phyloP scores from a whole-genome alignment of 2,329 filamentous ascomycete genomes.

The Ophiostoma himal-ulmi region DNA sequence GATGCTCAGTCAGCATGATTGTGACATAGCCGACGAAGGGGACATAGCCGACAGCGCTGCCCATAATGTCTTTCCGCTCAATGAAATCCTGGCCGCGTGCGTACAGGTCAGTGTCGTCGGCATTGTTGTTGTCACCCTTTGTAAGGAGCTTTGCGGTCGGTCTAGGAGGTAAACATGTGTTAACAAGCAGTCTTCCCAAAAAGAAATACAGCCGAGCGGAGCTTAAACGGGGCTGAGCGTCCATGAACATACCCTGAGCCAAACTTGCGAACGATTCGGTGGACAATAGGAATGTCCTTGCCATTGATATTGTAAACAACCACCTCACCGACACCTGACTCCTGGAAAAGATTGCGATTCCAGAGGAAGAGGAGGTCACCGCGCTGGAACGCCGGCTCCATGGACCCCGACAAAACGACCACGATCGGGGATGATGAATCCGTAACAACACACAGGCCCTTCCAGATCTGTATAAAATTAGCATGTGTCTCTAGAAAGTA shows the following conservation, averaged over 20 bases:
- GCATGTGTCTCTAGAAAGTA: slow-evolving; percentile 12
- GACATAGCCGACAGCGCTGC: slow-evolving; percentile 81
- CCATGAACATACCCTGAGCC: slow-evolving; percentile 46
- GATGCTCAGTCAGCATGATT: slow-evolving; percentile 89
- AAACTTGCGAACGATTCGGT: slow-evolving; percentile 76
- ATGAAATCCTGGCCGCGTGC: slow-evolving; percentile 82
- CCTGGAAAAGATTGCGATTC: slow-evolving; percentile 60
- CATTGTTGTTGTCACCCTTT: slow-evolving; percentile 94
- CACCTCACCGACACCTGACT: slow-evolving; percentile 48
- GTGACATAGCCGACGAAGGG: slow-evolving; percentile 97
- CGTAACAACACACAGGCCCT: slow-evolving; percentile 72
- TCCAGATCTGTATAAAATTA: slow-evolving; percentile 61
- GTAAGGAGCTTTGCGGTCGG: slow-evolving; percentile 70
- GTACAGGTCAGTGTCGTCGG: slow-evolving; percentile 82
- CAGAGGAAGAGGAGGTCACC: slow-evolving; percentile 71
- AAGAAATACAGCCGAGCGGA: not conserved
- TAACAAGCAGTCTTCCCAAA: not conserved
- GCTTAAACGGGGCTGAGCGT: not conserved
- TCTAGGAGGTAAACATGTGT: slow-evolving; percentile 31
- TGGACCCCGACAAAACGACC: slow-evolving; percentile 75
- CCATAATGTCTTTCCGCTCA: slow-evolving; percentile 82
- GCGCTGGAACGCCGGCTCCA: slow-evolving; percentile 77
- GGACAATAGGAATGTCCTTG: slow-evolving; percentile 97
- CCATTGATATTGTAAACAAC: slow-evolving; percentile 73
- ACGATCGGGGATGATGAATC: slow-evolving; percentile 74